Evolutionary conservation across 495 filamentous ascomycete genomes (phyloP), one percentile per base, ranked within the genome.

Genomic region (Penicillium desertorum): DNA sequence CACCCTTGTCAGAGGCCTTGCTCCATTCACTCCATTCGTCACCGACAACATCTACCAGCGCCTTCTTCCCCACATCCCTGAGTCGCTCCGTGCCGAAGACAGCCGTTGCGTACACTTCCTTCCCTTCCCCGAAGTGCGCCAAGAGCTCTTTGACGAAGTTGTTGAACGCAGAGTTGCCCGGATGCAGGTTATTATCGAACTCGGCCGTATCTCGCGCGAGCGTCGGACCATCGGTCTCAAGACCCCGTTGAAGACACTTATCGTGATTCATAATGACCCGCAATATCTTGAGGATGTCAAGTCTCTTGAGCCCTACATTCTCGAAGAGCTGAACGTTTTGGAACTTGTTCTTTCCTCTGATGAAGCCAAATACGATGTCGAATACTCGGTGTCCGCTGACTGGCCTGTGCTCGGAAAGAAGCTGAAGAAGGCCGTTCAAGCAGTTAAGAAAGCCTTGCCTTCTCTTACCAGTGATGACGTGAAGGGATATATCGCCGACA

Each of bases 371-470:
- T 96, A 97, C 76, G 87, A 89, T 45, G 91, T 98, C 19, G 88
- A 93, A 63, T 96, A 96, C 76, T 89, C 86, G 55, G 88, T 90
- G 42, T 79, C 80, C 29, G 94, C 91, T 9, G 94, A 98, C 73
- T 97, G 92, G 90, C 88, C 93, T 2, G 90, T 87, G 0, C 81
- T 98, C 36, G 94, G 94, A 57, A 96, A 96, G 83, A 98, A 97
- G 76, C 80, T 98, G 51, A 95, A 90, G 81, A 97, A 95, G 76
- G 94, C 93, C 63, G 88, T 87, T 49, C 84, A 85, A 61, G 91
- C 85, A 71, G 91, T 98, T 52, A 92, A 92, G 77, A 95, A 94
- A 70, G 92, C 90, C 17, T 77, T 98, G 42, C 92, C 93, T 19
- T 77, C 73, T 45, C 76, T 98, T 45, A 89, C 83, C 20, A 92